Evolutionary conservation across 2,329 filamentous ascomycete genomes (phyloP), one percentile per base, ranked within the genome.

Genomic region (Furcasterigmium sp.): DNA sequence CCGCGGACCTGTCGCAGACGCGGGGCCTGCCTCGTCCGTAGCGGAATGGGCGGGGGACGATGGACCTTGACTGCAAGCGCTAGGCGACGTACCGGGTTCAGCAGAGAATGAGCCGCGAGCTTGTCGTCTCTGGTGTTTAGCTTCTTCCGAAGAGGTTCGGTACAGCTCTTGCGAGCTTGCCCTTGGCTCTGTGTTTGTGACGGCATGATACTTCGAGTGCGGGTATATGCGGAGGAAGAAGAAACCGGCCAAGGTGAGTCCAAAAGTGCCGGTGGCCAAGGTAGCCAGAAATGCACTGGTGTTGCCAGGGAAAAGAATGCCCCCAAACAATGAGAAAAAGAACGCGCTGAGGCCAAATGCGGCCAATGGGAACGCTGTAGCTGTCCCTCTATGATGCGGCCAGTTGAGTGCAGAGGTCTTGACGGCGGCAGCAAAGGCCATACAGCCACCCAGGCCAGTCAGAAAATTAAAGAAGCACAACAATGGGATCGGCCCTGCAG

Each of bases 331-430:
- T 1, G 93, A 91, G 68, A 96, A 98, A 70, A 97, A 95, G 67
- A 98, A 93, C 43, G 93, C 93, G 60, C 91, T 96, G 45, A 98
- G 69, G 3, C 93, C 93, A 59, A 97, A 97, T 3, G 88, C 91
- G 44, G 93, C 88, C 44, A 97, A 67, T 6, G 93, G 91, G 55
- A 97, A 93, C 2, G 91, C 91, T 6, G 93, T 97, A 6, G 93
- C 93, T 4, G 91, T 95, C 43, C 93, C 93, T 50, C 93, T 81
- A 60, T 95, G 85, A 46, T 84, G 79, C 11, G 91, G 91, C 81
- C 91, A 96, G 65, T 96, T 96, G 51, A 93, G 76, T 9, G 91
- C 91, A 39, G 87, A 91, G 59, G 71, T 72, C 61, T 98, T 98
- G 58, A 98, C 81, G 8, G 91, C 77, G 21, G 87, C 89, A 18